These are phyloP conservation scores for Oryza longistaminata DNA, from an alignment of 176 grass and related monocot genomes.

Conservation along the genomic window DNA sequence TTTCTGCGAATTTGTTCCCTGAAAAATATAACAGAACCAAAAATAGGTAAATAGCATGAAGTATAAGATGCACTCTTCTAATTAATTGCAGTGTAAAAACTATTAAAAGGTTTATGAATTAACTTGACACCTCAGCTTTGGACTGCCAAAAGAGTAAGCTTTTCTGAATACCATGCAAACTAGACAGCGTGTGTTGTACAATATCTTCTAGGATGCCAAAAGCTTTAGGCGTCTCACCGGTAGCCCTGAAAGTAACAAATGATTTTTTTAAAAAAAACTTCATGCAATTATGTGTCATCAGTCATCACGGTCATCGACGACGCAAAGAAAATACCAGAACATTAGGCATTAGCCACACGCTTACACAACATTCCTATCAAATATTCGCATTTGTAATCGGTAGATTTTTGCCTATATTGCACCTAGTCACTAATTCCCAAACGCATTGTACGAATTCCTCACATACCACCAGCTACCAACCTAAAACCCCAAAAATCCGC, in stretches of 20 bases:
- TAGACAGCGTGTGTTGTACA: conserved; percentile 55
- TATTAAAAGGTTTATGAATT: background rate
- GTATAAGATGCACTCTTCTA: conserved; percentile 11
- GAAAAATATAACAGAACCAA: conserved; percentile 29
- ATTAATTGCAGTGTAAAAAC: background rate
- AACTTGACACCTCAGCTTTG: conserved; percentile 63
- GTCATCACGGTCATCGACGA: background rate
- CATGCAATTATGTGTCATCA: background rate
- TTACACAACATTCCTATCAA: conserved; percentile 1
- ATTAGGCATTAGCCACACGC: background rate
- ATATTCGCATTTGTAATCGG: background rate
- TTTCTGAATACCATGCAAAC: conserved; percentile 81
- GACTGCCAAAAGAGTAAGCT: conserved; percentile 85
- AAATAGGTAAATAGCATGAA: conserved; percentile 23
- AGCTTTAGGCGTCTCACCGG: conserved; percentile 52
- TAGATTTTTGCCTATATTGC: background rate
- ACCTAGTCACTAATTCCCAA: background rate
- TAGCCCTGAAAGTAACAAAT: conserved; percentile 49
- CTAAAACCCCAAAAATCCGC: conserved; percentile 5
- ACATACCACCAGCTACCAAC: background rate
- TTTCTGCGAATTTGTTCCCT: conserved; percentile 71
- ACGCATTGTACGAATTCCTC: background rate
- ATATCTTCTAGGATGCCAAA: conserved; percentile 77
- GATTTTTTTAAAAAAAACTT: background rate
- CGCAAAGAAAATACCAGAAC: background rate